phyloP scores from a whole-genome alignment of 1,284 basidiomycete genomes.

The Earliella scabrosa region DNA sequence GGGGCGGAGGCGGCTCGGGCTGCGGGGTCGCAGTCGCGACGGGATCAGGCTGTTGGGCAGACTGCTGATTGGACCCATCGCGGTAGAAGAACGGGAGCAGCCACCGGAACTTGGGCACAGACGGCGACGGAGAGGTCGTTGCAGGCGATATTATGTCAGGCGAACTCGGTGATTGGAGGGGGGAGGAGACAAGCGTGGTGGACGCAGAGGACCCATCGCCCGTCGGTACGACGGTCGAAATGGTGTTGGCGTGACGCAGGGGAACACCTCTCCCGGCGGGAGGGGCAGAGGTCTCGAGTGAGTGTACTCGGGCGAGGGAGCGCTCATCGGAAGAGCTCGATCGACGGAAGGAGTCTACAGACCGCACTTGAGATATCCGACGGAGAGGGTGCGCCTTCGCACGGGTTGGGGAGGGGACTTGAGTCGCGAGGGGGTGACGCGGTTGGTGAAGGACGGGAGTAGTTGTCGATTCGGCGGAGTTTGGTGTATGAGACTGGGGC shows the following conservation, averaged over 20 bases:
- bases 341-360: constrained; percentile 16
- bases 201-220: constrained; percentile 2
- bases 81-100: constrained; percentile 56
- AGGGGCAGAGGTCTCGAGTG: constrained; percentile 7
- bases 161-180: not conserved
- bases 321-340: constrained; percentile 8
- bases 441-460: too few relatives aligned
- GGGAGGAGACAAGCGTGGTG: not conserved
- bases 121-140: constrained; percentile 38
- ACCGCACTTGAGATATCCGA: constrained; percentile 11
- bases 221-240: constrained; percentile 14
- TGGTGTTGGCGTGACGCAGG: constrained; percentile 21
- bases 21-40: constrained; percentile 32
- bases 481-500: constrained; percentile 1
- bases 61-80: constrained; percentile 15
- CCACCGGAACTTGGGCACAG: constrained; percentile 49
- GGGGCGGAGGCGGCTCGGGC: constrained; percentile 34
- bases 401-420: constrained; percentile 3
- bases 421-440: constrained; percentile 3
- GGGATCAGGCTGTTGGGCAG: constrained; percentile 11
- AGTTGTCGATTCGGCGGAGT: too few relatives aligned
- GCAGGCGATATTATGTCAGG: constrained; percentile 5
- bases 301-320: constrained; percentile 11
- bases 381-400: not conserved
- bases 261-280: constrained; percentile 8